These are phyloP conservation scores for Aspergillus latus DNA, from an alignment of 2,329 filamentous ascomycete genomes.

Conservation along the genomic window DNA sequence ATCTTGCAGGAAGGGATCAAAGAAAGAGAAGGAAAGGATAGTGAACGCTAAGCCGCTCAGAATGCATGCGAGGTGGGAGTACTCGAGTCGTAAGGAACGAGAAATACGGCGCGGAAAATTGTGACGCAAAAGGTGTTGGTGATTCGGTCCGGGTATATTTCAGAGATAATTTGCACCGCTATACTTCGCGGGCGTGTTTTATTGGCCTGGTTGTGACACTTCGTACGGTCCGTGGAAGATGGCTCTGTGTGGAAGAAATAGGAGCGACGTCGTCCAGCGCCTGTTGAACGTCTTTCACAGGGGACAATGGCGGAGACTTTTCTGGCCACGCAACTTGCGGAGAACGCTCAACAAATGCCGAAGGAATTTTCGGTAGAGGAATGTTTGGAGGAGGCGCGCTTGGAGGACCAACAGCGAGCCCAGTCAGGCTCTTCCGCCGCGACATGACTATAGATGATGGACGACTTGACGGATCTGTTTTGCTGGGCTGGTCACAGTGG, in stretches of 20 bases:
- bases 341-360: conserved; percentile 14
- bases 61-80: conserved; percentile 18
- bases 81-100: conserved; percentile 17
- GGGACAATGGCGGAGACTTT: conserved; percentile 12
- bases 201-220: conserved; percentile 6
- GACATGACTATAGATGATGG: conserved; percentile 19
- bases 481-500: conserved; percentile 12
- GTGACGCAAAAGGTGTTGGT: no score
- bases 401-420: conserved; percentile 32
- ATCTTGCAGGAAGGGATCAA: conserved; percentile 9
- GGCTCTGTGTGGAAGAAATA: background rate
- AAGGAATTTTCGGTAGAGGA: conserved; percentile 35
- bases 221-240: conserved; percentile 5
- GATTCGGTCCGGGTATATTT: no score
- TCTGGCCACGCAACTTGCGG: conserved; percentile 8
- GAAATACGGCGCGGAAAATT: background rate
- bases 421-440: conserved; percentile 37
- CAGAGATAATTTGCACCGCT: background rate
- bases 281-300: conserved; percentile 13
- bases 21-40: background rate
- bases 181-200: background rate
- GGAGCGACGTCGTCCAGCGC: background rate
- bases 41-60: conserved; percentile 17
- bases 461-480: conserved; percentile 5
- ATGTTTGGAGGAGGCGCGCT: conserved; percentile 35